Conservation (phyloP, 2,329 filamentous ascomycete species). For the Aulographum hederae region DNA sequence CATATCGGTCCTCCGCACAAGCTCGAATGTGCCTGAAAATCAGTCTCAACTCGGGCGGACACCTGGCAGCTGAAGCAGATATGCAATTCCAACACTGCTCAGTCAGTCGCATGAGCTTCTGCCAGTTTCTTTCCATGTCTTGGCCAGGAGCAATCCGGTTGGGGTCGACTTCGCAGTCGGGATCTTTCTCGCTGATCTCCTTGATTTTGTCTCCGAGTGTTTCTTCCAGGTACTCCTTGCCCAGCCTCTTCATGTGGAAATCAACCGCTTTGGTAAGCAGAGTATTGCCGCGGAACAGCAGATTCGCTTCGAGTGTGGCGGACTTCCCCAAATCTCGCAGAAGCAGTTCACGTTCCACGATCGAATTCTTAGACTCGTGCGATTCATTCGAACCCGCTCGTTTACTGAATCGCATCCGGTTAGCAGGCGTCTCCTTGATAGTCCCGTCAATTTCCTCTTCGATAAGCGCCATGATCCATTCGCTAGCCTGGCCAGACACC, state of each 20-base stretch:
- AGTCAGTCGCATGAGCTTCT: slow-evolving; percentile 54
- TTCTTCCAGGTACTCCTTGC: slow-evolving; percentile 82
- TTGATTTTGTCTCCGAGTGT: slow-evolving; percentile 68
- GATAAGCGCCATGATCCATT: slow-evolving; percentile 85
- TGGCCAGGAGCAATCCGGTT: slow-evolving; percentile 49
- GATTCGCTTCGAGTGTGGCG: slow-evolving; percentile 71
- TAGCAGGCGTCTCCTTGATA: slow-evolving; percentile 60
- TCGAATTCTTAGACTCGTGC: slow-evolving; percentile 20
- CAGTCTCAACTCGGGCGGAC: slow-evolving; percentile 65
- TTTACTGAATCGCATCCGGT: slow-evolving; percentile 47
- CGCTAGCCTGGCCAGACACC: slow-evolving; percentile 62
- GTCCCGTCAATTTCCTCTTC: slow-evolving; percentile 96
- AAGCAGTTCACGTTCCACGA: slow-evolving; percentile 48
- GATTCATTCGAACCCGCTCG: slow-evolving; percentile 55
- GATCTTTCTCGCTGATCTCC: slow-evolving; percentile 80
- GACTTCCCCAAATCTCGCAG: slow-evolving; percentile 65
- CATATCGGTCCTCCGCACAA: slow-evolving; percentile 86
- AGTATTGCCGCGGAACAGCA: slow-evolving; percentile 90
- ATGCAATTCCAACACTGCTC: slow-evolving; percentile 78
- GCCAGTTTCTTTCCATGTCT: slow-evolving; percentile 72
- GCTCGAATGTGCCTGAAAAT: slow-evolving; percentile 84
- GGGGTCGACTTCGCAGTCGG: slow-evolving; percentile 89
- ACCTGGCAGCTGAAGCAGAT: slow-evolving; percentile 49
- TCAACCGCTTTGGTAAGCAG: slow-evolving; percentile 85
- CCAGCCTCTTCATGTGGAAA: slow-evolving; percentile 85